Base-by-base conservation (phyloP, 1,284 basidiomycete species). In the Leucocoprinus gongylophorus region DNA sequence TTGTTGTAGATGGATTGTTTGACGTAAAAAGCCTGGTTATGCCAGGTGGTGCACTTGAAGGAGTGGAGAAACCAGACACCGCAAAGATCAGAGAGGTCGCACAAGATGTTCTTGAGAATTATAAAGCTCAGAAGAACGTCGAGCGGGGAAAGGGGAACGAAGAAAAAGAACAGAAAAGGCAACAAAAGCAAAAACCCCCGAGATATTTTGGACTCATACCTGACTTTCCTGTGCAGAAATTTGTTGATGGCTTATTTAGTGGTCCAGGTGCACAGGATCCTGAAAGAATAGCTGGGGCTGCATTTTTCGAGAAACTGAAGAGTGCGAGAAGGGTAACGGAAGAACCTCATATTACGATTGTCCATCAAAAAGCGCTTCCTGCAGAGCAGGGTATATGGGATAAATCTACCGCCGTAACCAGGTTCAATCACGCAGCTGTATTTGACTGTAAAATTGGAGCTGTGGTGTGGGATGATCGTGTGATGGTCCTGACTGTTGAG, bases 291-390 rank as follows among this genome's bases (percentile, higher is more conserved):
- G 35, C 13, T 12, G 46, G 49, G 7, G 43, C 41, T 2, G 39
- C 55, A 5, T 76, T 90, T 55, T 87, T 83, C 75, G 59, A 66
- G 0, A 50, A 61, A 6, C 61, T 94, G 23, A 71, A 76, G 37
- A 53, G 53, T 5, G 65, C 67, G 0, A 62, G 72, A 2, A 74
- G 91, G 12, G 64, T 95, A 18, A 69, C 79, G 2, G 59, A 65
- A 12, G 68, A 75, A 4, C 93, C 95, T 1, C 95, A 99, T 65
- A 73, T 97, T 50, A 98, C 95, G 0, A 71, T 98, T 49, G 83
- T 88, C 7, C 95, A 99, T 65, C 67, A 70, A 56, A 85, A 83
- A 23, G 65, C 69, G 21, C 71, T 87, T 3, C 72, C 75, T 4
- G 70, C 32, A 26, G 78, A 77, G 37, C 51, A 67, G 52, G 64